Evolutionary conservation across 2,329 filamentous ascomycete genomes (phyloP).

Genomic region (Graphiopsis chlorocephala): DNA sequence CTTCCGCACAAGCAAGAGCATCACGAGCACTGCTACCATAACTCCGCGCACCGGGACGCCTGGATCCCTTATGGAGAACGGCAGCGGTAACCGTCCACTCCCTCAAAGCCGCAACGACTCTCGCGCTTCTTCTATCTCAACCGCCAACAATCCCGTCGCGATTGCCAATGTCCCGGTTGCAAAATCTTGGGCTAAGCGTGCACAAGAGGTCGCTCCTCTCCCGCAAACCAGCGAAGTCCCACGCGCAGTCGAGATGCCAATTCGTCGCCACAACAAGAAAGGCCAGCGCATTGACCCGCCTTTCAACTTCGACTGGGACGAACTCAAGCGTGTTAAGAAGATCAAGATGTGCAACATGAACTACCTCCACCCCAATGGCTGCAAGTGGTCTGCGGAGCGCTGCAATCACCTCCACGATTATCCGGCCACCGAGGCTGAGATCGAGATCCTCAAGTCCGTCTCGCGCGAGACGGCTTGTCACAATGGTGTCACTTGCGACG

Average conservation of each 20-base stretch:
- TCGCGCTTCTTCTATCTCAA: not conserved
- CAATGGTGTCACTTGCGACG: constrained; percentile 56
- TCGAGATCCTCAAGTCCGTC: constrained; percentile 55
- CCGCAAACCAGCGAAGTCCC: not conserved
- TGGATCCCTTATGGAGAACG: not conserved
- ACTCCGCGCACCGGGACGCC: constrained; percentile 1
- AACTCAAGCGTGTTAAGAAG: constrained; percentile 59
- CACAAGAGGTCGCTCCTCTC: not conserved
- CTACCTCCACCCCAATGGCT: constrained; percentile 53
- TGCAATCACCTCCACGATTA: constrained; percentile 58
- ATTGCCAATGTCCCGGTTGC: not conserved
- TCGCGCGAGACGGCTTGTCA: constrained; percentile 63
- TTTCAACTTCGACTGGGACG: constrained; percentile 51
- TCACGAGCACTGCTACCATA: constrained; percentile 24
- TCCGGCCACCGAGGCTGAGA: constrained; percentile 53
- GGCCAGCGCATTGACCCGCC: constrained; percentile 59
- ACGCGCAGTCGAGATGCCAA: not conserved
- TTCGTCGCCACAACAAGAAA: constrained; percentile 51
- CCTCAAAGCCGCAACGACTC: not conserved
- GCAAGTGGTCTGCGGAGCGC: constrained; percentile 36
- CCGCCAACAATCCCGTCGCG: no score
- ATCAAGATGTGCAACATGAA: constrained; percentile 63
- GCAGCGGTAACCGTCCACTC: not conserved
- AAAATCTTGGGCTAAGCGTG: constrained; percentile 3
- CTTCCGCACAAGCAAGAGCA: constrained; percentile 54